phyloP scores from a whole-genome alignment of 2,329 filamentous ascomycete genomes.

The Aurifilum marmelostoma region DNA sequence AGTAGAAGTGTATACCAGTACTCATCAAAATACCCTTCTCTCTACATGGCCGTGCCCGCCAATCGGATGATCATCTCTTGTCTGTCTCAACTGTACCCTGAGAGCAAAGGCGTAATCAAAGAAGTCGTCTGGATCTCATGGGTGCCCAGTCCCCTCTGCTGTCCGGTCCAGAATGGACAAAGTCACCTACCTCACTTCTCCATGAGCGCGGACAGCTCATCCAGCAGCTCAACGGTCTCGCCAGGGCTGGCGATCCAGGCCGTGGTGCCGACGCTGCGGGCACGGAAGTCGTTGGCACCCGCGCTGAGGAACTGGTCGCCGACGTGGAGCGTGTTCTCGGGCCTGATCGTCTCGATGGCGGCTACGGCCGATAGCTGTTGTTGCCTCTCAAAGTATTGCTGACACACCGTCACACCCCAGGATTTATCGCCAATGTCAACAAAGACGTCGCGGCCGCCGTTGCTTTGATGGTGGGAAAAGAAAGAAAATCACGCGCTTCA shows the following conservation, averaged over 20 bases:
- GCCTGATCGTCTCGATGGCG: slow-evolving; percentile 53
- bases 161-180: no score
- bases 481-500: no score
- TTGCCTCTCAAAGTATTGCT: slow-evolving; percentile 77
- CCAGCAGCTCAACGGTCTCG: slow-evolving; percentile 87
- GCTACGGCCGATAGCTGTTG: slow-evolving; percentile 12
- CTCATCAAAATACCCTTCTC: no score
- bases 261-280: slow-evolving; percentile 86
- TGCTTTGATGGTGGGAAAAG: slow-evolving; percentile 44
- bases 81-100: no score
- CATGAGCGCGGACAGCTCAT: slow-evolving; percentile 72
- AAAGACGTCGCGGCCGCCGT: slow-evolving; percentile 96
- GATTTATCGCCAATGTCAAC: slow-evolving; percentile 98
- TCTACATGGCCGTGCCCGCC: no score
- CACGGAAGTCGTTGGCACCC: slow-evolving; percentile 96
- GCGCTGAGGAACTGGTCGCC: slow-evolving; percentile 97
- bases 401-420: slow-evolving; percentile 91
- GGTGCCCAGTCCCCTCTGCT: no score
- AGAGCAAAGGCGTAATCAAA: no score
- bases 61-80: no score
- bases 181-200: slow-evolving; percentile 41
- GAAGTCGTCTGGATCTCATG: no score
- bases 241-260: slow-evolving; percentile 94
- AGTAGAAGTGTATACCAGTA: no score
- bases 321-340: slow-evolving; percentile 84